Evolutionary conservation across 345 rosid species (phyloP).

Genomic region (Syzygium aqueum): DNA sequence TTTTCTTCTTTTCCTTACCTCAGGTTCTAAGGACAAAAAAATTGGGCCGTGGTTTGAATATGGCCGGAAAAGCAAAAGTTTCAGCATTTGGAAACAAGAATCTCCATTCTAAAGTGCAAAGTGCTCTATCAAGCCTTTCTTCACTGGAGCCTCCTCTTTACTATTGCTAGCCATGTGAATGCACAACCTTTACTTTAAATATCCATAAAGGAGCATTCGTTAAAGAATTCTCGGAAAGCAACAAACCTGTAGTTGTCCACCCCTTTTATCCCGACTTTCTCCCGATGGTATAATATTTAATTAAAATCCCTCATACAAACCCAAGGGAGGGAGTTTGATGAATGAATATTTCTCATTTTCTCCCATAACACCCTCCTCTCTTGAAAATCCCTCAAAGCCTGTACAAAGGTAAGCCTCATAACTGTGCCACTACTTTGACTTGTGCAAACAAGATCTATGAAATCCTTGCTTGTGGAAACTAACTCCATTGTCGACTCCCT

Average conservation of each 20-base stretch:
- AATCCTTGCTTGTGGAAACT: background rate
- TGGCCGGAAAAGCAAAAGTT: background rate
- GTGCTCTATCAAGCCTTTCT: background rate
- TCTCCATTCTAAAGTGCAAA: background rate
- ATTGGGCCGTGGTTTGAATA: background rate
- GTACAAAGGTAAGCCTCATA: too few species aligned
- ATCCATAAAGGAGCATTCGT: background rate
- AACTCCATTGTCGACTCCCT: background rate
- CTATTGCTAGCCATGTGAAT: too few species aligned
- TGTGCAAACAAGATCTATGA: background rate
- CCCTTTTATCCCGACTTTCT: background rate
- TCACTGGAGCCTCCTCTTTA: too few species aligned
- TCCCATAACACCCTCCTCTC: too few species aligned
- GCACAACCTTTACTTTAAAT: background rate
- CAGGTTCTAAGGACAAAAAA: background rate
- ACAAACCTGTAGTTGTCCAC: fast-evolving
- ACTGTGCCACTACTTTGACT: too few species aligned
- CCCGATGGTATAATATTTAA: background rate
- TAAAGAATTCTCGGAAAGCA: background rate
- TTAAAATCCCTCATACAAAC: background rate
- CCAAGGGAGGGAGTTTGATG: background rate
- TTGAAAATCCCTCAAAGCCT: too few species aligned
- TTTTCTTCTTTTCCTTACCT: background rate
- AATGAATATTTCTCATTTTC: too few species aligned
- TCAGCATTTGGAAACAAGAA: background rate